Evolutionary conservation across 495 filamentous ascomycete species (phyloP).

Genomic region (Penicillium maclennaniae): DNA sequence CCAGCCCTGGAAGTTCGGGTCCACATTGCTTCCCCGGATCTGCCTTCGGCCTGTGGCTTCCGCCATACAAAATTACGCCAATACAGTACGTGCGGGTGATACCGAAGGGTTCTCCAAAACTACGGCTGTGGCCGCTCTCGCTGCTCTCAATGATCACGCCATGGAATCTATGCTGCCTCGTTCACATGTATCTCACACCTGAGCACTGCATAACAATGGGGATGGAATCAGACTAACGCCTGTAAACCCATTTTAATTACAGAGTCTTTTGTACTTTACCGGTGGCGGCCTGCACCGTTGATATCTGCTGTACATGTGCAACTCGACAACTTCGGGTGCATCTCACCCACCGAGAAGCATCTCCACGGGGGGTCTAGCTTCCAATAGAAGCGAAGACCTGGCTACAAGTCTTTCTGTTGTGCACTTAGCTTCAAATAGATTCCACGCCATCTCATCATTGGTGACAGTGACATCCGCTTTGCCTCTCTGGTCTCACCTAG

Average conservation of each 20-base stretch:
- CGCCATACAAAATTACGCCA: too few species aligned
- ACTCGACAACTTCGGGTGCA: background rate
- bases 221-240: background rate
- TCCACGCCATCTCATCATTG: background rate
- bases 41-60: background rate
- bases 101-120: background rate
- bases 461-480: background rate
- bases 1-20: background rate
- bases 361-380: background rate
- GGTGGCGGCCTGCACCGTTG: background rate
- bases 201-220: too few species aligned
- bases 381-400: background rate
- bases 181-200: background rate
- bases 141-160: background rate
- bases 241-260: background rate
- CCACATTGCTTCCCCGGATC: constrained; percentile 5
- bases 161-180: background rate
- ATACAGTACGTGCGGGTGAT: too few species aligned
- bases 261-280: background rate
- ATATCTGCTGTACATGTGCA: background rate
- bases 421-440: background rate
- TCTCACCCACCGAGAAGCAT: background rate
- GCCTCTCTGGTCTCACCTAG: constrained; percentile 2
- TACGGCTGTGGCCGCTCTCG: too few species aligned
- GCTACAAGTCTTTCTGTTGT: background rate